These are phyloP conservation scores for Coemansia sp. DNA, from an alignment of 192 early-diverging fungal species.

Conservation along the genomic window DNA sequence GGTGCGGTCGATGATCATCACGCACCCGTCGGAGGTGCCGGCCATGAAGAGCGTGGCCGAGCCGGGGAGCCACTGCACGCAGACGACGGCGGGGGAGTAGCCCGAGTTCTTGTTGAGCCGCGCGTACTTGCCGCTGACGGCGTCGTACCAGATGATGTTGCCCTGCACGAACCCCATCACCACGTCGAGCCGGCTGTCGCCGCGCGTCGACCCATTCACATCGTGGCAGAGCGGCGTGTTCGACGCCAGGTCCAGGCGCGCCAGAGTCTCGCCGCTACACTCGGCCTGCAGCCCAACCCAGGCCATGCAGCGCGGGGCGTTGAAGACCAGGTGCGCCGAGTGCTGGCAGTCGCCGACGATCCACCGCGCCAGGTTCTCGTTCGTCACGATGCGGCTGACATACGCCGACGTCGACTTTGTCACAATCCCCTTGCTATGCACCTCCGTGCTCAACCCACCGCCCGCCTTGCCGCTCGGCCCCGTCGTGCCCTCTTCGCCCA, in stretches of 20 bases:
- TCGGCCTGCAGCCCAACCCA: conserved; percentile 43
- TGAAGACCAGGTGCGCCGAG: conserved; percentile 33
- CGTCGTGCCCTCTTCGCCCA: not conserved
- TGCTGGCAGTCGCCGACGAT: conserved; percentile 10
- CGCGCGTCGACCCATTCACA: conserved; percentile 72
- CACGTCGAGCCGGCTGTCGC: conserved; percentile 72
- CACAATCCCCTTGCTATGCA: conserved; percentile 65
- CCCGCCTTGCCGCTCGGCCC: not conserved
- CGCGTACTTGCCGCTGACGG: conserved; percentile 81
- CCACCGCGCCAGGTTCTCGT: conserved; percentile 63
- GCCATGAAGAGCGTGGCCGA: conserved; percentile 84
- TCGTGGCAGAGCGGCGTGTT: conserved; percentile 83
- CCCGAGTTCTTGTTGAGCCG: conserved; percentile 80
- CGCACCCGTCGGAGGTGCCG: conserved; percentile 78
- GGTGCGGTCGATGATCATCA: conserved; percentile 84
- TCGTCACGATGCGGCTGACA: conserved; percentile 68
- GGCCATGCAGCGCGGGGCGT: conserved; percentile 27
- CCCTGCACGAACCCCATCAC: conserved; percentile 82
- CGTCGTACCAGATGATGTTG: conserved; percentile 84
- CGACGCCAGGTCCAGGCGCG: conserved; percentile 72
- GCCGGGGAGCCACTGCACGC: conserved; percentile 88
- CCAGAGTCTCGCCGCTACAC: conserved; percentile 65
- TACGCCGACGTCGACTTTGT: conserved; percentile 74
- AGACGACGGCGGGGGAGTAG: conserved; percentile 70
- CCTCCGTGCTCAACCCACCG: conserved; percentile 1